Percentiles rank a stretch among this genome's conserved stretches.
phyloP scores from a whole-genome alignment of 495 filamentous ascomycete species.

The Trichoderma parareesei region DNA sequence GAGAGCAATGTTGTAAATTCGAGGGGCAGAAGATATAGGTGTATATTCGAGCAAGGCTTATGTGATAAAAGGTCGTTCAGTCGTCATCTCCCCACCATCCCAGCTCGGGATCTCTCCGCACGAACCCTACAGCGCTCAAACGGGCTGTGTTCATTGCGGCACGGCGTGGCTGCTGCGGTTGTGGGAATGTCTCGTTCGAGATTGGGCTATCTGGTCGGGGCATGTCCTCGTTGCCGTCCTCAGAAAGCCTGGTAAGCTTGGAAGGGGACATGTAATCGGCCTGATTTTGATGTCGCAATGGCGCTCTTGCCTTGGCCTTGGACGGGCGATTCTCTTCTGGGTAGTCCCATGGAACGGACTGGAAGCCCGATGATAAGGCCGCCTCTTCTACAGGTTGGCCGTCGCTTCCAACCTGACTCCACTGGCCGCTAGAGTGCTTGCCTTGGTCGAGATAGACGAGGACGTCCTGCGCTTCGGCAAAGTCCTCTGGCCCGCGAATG shows the following conservation, averaged over 20 bases:
- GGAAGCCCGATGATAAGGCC: not conserved
- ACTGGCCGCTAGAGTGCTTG: constrained; percentile 6
- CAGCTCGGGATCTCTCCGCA: constrained; percentile 24
- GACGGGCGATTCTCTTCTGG: constrained; percentile 14
- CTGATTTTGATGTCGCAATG: constrained; percentile 20
- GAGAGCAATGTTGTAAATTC: not conserved
- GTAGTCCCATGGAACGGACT: constrained; percentile 15
- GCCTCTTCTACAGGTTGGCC: not conserved
- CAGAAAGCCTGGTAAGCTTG: not conserved
- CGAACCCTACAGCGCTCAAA: constrained; percentile 16
- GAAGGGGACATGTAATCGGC: not conserved
- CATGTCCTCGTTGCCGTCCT: not conserved
- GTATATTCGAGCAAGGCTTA: not conserved
- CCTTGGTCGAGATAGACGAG: constrained; percentile 24
- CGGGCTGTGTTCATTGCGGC: not conserved
- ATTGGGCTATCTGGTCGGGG: constrained; percentile 12
- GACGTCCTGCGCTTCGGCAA: constrained; percentile 24
- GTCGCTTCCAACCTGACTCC: not conserved
- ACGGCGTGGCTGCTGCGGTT: not conserved
- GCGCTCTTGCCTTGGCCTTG: constrained; percentile 16
- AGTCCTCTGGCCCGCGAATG: not conserved
- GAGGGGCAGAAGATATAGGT: not conserved
- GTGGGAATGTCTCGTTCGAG: constrained; percentile 1
- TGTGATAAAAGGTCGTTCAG: constrained; percentile 12
- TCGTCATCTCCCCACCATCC: constrained; percentile 38